Evolutionary conservation across 1,284 basidiomycete genomes (phyloP), one percentile per base, ranked within the genome.

Genomic region (Coniferiporia weirii): DNA sequence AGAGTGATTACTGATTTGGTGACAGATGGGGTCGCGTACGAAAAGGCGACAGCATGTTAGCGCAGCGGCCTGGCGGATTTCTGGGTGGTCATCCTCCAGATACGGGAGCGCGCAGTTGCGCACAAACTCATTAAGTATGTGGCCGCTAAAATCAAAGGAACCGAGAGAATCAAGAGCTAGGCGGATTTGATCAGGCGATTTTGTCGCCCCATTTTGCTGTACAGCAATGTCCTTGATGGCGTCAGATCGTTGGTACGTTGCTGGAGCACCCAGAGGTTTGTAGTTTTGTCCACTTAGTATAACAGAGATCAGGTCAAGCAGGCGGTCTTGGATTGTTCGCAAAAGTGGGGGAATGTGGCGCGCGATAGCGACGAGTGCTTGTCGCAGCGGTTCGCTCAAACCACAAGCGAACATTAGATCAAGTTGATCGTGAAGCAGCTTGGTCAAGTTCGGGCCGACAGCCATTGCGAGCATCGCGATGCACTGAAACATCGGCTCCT

Each of bases 401-500:
- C 95, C 96, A 72, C 91, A 97, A 0, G 88, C 90, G 71, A 99
- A 94, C 91, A 99, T 99, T 52, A 98, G 79, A 70, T 98, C 95
- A 36, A 99, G 83, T 65, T 98, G 89, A 69, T 99, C 97, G 72
- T 98, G 97, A 66, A 99, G 81, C 60, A 97, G 82, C 68, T 95
- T 93, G 0, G 97, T 98, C 54, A 99, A 78, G 69, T 95, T 96
- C 1, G 95, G 95, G 0, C 97, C 97, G 43, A 99, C 95, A 4
- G 97, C 94, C 0, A 87, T 85, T 1, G 95, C 95, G 54, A 99
- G 79, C 92, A 98, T 95, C 38, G 94, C 94, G 52, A 99, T 84
- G 72, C 97, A 99, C 76, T 98, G 93, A 70, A 99, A 99, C 64
- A 99, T 95, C 0, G 96, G 92, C 63, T 93, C 93, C 73, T 98